A percentile compares a stretch with the other conserved stretches of the same genome.
These are phyloP conservation scores for Rhododendron molle DNA, from an alignment of 148 eudicot species.

Conservation along the genomic window DNA sequence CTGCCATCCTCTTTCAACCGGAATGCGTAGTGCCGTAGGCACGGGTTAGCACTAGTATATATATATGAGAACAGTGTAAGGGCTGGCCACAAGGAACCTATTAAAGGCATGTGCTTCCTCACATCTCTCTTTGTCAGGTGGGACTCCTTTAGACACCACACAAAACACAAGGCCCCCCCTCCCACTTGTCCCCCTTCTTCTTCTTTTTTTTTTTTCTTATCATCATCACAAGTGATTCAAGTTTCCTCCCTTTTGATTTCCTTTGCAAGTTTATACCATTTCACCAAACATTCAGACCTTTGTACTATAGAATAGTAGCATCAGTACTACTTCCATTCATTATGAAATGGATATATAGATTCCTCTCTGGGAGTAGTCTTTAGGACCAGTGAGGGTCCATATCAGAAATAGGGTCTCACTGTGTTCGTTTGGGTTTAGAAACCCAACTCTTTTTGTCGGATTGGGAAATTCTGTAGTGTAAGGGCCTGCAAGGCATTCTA, in stretches of 20 bases:
- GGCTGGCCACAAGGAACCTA: not conserved
- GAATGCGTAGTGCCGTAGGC: no score
- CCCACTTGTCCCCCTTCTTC: not conserved
- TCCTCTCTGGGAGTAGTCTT: not conserved
- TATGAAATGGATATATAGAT: not conserved
- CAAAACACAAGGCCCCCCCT: not conserved
- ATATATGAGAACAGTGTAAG: not conserved
- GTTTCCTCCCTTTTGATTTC: not conserved
- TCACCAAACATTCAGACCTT: not conserved
- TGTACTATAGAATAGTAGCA: not conserved
- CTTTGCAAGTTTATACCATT: not conserved
- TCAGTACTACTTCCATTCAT: not conserved
- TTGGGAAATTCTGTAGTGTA: no score
- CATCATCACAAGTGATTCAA: not conserved
- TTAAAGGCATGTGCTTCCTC: constrained; percentile 17
- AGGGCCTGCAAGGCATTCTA: no score
- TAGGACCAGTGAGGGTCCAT: not conserved
- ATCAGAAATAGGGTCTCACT: not conserved
- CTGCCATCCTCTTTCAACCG: no score
- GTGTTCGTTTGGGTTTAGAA: no score
- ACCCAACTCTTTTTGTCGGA: no score
- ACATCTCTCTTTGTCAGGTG: constrained; percentile 20
- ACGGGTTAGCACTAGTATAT: no score
- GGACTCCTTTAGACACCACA: constrained; percentile 17
- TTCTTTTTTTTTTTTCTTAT: not conserved